Conservation (phyloP, 192 early-diverging fungal species). For the Rhizoclosmatium sp. region DNA sequence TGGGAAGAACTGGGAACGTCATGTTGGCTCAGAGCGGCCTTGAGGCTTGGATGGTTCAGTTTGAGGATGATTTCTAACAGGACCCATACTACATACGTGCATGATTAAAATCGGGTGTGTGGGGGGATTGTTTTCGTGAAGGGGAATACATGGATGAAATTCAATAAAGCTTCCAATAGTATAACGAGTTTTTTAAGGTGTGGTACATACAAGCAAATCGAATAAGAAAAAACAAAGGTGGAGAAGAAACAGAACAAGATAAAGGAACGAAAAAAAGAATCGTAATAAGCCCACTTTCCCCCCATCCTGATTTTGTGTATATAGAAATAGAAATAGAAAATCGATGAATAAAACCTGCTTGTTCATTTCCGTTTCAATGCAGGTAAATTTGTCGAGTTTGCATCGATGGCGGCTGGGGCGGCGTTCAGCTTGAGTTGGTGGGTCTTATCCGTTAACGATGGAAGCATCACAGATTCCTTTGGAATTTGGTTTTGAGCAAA, state of each 20-base stretch:
- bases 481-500: slow-evolving; percentile 12
- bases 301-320: background rate
- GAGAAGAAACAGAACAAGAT: background rate
- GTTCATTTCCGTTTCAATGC: slow-evolving; percentile 17
- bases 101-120: background rate
- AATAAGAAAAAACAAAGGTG: background rate
- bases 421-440: background rate
- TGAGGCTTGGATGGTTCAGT: slow-evolving; percentile 34
- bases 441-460: slow-evolving; percentile 21
- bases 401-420: slow-evolving; percentile 5
- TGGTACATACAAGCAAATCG: background rate
- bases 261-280: background rate
- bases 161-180: too few relatives aligned
- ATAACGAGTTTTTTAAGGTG: background rate
- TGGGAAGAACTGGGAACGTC: background rate
- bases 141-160: background rate
- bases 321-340: background rate
- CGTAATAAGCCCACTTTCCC: background rate
- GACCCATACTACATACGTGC: background rate
- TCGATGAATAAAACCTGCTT: background rate
- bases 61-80: slow-evolving; percentile 34
- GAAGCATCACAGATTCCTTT: slow-evolving; percentile 22
- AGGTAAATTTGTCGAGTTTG: slow-evolving; percentile 9
- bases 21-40: slow-evolving; percentile 5
- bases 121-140: background rate